A percentile compares a stretch with the other conserved stretches of the same genome.
Evolutionary conservation across 2,329 filamentous ascomycete genomes (phyloP).

Genomic region (Colletotrichum caudatum): DNA sequence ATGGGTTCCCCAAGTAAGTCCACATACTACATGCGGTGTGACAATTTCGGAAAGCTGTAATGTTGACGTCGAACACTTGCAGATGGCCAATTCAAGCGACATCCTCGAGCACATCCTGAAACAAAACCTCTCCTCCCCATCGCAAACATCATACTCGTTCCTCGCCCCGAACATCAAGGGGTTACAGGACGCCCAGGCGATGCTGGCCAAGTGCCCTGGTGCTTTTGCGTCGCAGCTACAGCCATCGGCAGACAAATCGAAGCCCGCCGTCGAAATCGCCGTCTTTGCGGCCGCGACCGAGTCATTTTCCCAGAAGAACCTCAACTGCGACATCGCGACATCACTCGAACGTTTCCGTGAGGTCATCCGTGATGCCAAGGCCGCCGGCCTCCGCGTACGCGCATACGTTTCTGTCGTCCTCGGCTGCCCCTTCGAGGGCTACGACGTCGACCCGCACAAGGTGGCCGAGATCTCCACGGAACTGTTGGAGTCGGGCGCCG

Average conservation of each 20-base stretch:
- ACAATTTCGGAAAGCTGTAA: not conserved
- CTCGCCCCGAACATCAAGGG: constrained; percentile 83
- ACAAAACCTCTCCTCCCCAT: constrained; percentile 64
- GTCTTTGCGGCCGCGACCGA: constrained; percentile 88
- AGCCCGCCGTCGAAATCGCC: constrained; percentile 74
- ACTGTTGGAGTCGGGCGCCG: constrained; percentile 86
- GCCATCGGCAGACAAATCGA: constrained; percentile 54
- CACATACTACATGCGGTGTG: not conserved
- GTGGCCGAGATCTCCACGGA: constrained; percentile 75
- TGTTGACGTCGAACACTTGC: constrained; percentile 5
- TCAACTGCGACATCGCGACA: constrained; percentile 82
- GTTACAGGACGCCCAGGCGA: constrained; percentile 69
- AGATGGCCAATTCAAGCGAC: constrained; percentile 84
- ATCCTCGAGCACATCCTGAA: constrained; percentile 78
- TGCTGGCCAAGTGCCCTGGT: constrained; percentile 63
- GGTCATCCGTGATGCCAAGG: constrained; percentile 77
- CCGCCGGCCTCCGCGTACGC: constrained; percentile 74
- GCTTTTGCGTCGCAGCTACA: constrained; percentile 65
- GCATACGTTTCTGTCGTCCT: constrained; percentile 86
- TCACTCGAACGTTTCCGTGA: constrained; percentile 77
- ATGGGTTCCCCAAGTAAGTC: constrained; percentile 81
- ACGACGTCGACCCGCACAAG: constrained; percentile 71
- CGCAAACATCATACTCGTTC: constrained; percentile 80
- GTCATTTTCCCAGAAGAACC: constrained; percentile 82
- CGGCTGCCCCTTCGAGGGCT: constrained; percentile 81